A percentile compares a stretch with the other conserved stretches of the same genome.
These are phyloP conservation scores for Fusarium falciforme DNA, from an alignment of 2,329 filamentous ascomycete genomes.

Conservation along the genomic window DNA sequence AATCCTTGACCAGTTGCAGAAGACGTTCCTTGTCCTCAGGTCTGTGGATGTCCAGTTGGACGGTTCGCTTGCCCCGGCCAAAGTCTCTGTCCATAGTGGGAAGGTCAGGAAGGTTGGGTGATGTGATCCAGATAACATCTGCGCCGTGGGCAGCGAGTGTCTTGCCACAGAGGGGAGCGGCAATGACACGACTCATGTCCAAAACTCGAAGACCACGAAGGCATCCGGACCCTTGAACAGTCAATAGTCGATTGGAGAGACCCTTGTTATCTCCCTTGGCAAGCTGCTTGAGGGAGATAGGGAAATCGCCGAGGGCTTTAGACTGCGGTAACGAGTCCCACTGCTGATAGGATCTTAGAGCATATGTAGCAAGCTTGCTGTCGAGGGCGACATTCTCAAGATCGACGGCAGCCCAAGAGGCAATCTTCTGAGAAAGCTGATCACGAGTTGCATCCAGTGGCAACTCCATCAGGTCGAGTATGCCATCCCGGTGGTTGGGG, in stretches of 20 bases:
- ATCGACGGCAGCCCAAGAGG: conserved; percentile 56
- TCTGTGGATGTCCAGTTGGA: conserved; percentile 69
- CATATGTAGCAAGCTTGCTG: conserved; percentile 58
- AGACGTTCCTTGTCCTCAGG: conserved; percentile 62
- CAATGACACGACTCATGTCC: conserved; percentile 78
- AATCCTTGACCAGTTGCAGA: conserved; percentile 65
- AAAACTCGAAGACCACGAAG: conserved; percentile 74
- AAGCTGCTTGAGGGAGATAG: conserved; percentile 57
- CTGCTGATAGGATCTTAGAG: conserved; percentile 60
- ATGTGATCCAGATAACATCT: conserved; percentile 76
- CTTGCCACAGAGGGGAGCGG: conserved; percentile 74
- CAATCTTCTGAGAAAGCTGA: conserved; percentile 53
- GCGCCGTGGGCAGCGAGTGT: conserved; percentile 78
- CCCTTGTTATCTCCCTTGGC: conserved; percentile 11
- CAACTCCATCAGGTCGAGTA: conserved; percentile 57
- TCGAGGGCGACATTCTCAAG: conserved; percentile 58
- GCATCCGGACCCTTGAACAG: conserved; percentile 35
- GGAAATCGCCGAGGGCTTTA: conserved; percentile 55
- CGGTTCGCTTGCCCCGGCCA: conserved; percentile 74
- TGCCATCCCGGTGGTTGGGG: conserved; percentile 59
- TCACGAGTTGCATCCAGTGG: conserved; percentile 45
- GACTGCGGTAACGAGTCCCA: conserved; percentile 65
- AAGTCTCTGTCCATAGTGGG: conserved; percentile 75
- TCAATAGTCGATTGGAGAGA: not conserved
- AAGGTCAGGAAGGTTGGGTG: conserved; percentile 70